Conservation (phyloP, 306 rosid species). For the Gynostemma pentaphyllum region DNA sequence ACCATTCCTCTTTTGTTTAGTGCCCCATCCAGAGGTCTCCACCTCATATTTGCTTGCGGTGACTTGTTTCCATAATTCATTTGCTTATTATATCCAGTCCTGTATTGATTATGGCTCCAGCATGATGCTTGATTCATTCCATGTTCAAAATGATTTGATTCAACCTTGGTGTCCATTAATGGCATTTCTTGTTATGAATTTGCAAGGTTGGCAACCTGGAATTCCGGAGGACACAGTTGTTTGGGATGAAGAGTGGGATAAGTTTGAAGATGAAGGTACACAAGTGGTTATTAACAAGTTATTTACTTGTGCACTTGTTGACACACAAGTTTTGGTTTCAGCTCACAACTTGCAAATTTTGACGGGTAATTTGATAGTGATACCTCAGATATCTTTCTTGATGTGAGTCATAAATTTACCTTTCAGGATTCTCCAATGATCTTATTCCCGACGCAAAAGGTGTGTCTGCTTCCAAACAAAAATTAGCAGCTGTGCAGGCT, state of each 20-base stretch:
- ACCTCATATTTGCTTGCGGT: too few species aligned
- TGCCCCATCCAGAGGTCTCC: too few species aligned
- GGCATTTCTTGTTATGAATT: conserved; percentile 19
- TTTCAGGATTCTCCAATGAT: conserved; percentile 77
- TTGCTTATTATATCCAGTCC: not conserved
- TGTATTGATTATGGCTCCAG: not conserved
- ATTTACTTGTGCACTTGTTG: not conserved
- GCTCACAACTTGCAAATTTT: conserved; percentile 1
- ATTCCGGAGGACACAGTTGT: conserved; percentile 61
- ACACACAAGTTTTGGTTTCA: not conserved
- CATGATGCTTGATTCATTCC: not conserved
- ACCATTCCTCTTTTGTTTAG: too few species aligned
- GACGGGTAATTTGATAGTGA: conserved; percentile 14
- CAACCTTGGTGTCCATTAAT: conserved; percentile 20
- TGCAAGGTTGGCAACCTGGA: conserved; percentile 92
- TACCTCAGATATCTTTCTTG: not conserved
- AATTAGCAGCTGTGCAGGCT: conserved; percentile 27
- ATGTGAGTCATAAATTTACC: conserved; percentile 1
- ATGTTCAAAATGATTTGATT: not conserved
- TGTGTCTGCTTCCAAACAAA: conserved; percentile 24
- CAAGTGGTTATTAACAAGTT: not conserved
- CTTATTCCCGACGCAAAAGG: conserved; percentile 35
- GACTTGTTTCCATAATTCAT: too few species aligned
- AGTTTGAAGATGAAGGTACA: conserved; percentile 92
- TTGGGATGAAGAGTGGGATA: conserved; percentile 99